Base-by-base conservation (phyloP, 768 basidiomycete species). In the Saitozyma sp. region DNA sequence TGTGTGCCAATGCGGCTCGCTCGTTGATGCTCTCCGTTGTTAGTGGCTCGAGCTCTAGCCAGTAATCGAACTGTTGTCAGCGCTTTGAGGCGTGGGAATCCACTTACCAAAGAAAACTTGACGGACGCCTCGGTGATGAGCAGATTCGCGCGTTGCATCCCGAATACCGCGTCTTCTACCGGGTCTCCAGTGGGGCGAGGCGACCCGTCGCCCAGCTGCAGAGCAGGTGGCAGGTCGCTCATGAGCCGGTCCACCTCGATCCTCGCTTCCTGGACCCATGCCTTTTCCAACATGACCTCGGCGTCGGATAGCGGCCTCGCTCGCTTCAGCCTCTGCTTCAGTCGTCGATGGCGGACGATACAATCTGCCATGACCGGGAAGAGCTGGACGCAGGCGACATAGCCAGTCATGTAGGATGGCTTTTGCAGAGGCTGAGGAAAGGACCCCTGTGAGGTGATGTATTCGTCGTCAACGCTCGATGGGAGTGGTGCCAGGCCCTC, bases 91-190 rank as follows among this genome's bases (percentile, higher is more conserved):
- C 40, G 1, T 29, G 42, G 14, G 11, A 9, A 10, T n/a, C n/a
- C 46, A 65, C 64, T 51, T 42, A 66, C 65, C 54, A 67, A 48
- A 13, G 62, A 54, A 16, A 67, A 63, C 14, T 58, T 42, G 8
- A 62, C 41, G 11, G 57, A 56, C 58, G 57, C 59, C 10, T 49
- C 58, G 8, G 66, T 67, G 19, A 67, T 58, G 19, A 58, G 38
- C 42, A 67, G 19, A 52, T 67, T 67, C 3, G 66, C 66, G 43
- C 62, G 54, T 37, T 67, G 62, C 66, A 67, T 67, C 19, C 60
- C 61, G 29, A 61, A 55, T 8, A 67, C 46, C 43, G 63, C 58
- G 3, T 50, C 37, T 4, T 59, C 46, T 14, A 50, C 42, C 9
- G 53, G 58, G 14, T 54, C 53, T 29, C 29, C 29, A 29, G 46